These are phyloP conservation scores for Suhomyces chickasaworum DNA, from an alignment of 1,139 yeast species.

Conservation along the genomic window DNA sequence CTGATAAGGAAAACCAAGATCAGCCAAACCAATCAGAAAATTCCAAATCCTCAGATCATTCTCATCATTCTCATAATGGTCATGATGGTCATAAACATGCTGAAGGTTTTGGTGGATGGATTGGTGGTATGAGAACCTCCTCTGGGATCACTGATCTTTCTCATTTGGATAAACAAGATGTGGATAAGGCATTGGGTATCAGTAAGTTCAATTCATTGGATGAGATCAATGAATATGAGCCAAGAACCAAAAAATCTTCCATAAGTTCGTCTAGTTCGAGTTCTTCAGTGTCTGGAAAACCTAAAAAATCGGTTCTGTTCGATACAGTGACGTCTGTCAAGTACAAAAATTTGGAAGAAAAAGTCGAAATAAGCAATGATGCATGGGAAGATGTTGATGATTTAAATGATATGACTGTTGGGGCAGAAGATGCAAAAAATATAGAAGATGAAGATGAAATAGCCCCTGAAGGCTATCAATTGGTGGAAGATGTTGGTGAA, in stretches of 20 bases:
- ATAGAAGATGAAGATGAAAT: constrained; percentile 31
- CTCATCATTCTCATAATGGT: constrained; percentile 16
- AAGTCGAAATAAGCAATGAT: constrained; percentile 31
- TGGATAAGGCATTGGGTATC: constrained; percentile 42
- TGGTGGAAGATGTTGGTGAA: constrained; percentile 29
- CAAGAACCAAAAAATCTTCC: constrained; percentile 2
- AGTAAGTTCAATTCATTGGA: constrained; percentile 17
- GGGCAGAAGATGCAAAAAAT: no score
- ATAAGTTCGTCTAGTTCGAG: constrained; percentile 1
- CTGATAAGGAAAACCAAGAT: background rate
- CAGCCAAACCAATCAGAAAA: background rate
- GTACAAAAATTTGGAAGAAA: constrained; percentile 37
- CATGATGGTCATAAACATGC: constrained; percentile 46
- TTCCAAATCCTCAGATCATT: background rate
- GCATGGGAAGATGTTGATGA: constrained; percentile 48
- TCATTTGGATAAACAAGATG: constrained; percentile 40
- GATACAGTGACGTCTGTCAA: constrained; percentile 43
- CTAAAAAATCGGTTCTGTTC: constrained; percentile 40
- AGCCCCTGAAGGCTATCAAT: constrained; percentile 50
- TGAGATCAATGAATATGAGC: constrained; percentile 5
- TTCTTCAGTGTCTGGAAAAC: constrained; percentile 16
- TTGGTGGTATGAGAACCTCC: constrained; percentile 58
- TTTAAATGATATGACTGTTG: constrained; percentile 33
- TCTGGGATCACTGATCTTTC: constrained; percentile 37
- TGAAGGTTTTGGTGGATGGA: constrained; percentile 73